phyloP scores from a whole-genome alignment of 2,329 filamentous ascomycete species.

The Huntiella decipiens region DNA sequence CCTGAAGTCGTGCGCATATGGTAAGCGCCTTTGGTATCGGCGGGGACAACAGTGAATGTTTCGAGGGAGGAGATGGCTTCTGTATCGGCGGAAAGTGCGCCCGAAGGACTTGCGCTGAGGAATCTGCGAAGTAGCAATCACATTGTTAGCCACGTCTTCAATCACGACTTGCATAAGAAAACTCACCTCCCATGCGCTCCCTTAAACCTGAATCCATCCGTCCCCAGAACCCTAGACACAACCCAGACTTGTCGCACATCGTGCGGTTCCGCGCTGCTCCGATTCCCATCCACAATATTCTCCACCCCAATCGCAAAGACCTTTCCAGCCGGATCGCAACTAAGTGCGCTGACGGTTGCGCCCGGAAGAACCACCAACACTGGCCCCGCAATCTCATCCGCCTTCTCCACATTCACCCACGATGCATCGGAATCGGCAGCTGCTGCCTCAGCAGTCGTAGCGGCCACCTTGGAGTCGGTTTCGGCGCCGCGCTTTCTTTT shows the following conservation, averaged over 20 bases:
- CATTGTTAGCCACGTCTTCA: not conserved
- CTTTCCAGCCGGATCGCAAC: constrained; percentile 70
- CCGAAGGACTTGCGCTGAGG: constrained; percentile 68
- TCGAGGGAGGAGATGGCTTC: constrained; percentile 74
- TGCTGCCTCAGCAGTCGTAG: not conserved
- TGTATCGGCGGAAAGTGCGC: constrained; percentile 54
- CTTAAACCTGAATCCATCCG: constrained; percentile 69
- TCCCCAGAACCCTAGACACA: constrained; percentile 64
- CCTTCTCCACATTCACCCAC: constrained; percentile 71
- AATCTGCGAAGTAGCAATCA: constrained; percentile 35
- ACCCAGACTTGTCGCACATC: constrained; percentile 95
- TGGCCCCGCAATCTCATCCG: constrained; percentile 61
- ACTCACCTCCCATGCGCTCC: constrained; percentile 66
- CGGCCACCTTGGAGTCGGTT: constrained; percentile 2
- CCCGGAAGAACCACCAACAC: constrained; percentile 68
- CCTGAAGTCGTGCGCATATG: constrained; percentile 55
- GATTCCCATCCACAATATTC: constrained; percentile 72
- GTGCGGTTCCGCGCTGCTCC: constrained; percentile 77
- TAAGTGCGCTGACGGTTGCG: constrained; percentile 51
- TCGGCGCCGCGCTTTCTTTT: constrained; percentile 54
- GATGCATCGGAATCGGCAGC: constrained; percentile 9
- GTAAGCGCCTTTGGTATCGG: constrained; percentile 47
- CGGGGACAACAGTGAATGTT: constrained; percentile 46
- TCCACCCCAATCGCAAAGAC: constrained; percentile 69
- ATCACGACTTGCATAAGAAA: constrained; percentile 8